Evolutionary conservation across 257 asterid species (phyloP).

Genomic region (Penstemon eatonii): DNA sequence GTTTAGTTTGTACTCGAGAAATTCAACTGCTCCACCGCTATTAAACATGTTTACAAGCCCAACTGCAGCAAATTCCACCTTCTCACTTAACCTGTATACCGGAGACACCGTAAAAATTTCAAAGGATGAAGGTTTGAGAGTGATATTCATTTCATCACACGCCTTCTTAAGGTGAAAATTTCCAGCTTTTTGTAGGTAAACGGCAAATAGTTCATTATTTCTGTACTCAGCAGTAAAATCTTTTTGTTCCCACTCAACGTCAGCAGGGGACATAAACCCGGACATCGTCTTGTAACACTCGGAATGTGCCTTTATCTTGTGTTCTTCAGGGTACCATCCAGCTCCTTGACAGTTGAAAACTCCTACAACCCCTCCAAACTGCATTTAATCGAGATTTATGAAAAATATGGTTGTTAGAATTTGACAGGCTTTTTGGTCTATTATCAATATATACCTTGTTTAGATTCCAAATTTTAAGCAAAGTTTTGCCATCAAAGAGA

Average conservation of each 20-base stretch:
- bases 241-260: constrained; percentile 47
- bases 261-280: constrained; percentile 31
- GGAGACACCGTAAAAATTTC: constrained; percentile 37
- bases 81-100: constrained; percentile 8
- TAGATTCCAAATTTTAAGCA: constrained; percentile 50
- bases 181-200: constrained; percentile 37
- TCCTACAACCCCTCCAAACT: constrained; percentile 52
- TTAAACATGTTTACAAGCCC: constrained; percentile 47
- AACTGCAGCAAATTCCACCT: constrained; percentile 32
- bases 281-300: constrained; percentile 40
- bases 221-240: constrained; percentile 26
- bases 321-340: constrained; percentile 54
- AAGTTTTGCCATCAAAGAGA: constrained; percentile 43
- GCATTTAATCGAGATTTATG: not conserved
- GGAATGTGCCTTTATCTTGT: constrained; percentile 40
- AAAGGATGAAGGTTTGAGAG: constrained; percentile 35
- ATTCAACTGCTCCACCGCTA: constrained; percentile 38
- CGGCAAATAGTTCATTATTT: constrained; percentile 22
- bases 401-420: too few species aligned
- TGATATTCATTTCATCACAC: constrained; percentile 24
- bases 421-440: too few species aligned
- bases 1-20: constrained; percentile 17
- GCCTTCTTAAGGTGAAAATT: constrained; percentile 29
- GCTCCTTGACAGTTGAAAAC: constrained; percentile 55
- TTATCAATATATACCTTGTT: constrained; percentile 34